These are phyloP conservation scores for Crucibulum parvulum DNA, from an alignment of 1,284 basidiomycete species.

Conservation along the genomic window DNA sequence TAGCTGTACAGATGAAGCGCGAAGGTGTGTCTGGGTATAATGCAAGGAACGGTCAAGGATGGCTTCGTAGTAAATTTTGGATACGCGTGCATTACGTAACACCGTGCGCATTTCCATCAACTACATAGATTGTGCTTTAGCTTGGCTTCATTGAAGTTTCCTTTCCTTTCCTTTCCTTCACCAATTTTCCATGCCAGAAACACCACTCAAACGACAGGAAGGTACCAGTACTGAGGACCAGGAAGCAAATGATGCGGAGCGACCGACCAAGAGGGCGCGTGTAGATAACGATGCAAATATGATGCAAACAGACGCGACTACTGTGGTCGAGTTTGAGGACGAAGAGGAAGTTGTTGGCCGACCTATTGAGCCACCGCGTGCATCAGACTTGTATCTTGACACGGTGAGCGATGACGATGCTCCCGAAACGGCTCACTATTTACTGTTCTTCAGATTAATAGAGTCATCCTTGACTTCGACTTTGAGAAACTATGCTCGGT, in stretches of 20 bases:
- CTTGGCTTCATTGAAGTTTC: too few species aligned
- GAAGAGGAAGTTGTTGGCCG: conserved; percentile 49
- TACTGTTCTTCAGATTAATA: conserved; percentile 72
- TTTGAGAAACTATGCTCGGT: conserved; percentile 99
- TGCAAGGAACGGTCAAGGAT: too few species aligned
- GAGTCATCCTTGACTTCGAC: conserved; percentile 94
- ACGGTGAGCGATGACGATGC: conserved; percentile 65
- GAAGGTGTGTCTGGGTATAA: too few species aligned
- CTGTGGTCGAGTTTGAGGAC: conserved; percentile 57
- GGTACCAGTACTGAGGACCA: background rate
- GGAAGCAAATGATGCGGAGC: background rate
- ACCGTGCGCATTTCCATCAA: background rate
- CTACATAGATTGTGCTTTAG: too few species aligned
- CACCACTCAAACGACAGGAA: background rate
- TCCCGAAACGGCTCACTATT: conserved; percentile 4
- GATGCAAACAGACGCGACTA: background rate
- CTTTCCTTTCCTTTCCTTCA: background rate
- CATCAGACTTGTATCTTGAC: conserved; percentile 94
- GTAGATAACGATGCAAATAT: background rate
- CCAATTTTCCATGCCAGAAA: background rate
- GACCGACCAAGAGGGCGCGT: background rate
- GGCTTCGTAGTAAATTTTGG: too few species aligned
- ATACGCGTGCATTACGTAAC: background rate
- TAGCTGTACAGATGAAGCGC: too few species aligned
- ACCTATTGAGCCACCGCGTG: conserved; percentile 50